phyloP scores from a whole-genome alignment of 1,284 basidiomycete genomes.

The Cystobasidiaceae sp. region DNA sequence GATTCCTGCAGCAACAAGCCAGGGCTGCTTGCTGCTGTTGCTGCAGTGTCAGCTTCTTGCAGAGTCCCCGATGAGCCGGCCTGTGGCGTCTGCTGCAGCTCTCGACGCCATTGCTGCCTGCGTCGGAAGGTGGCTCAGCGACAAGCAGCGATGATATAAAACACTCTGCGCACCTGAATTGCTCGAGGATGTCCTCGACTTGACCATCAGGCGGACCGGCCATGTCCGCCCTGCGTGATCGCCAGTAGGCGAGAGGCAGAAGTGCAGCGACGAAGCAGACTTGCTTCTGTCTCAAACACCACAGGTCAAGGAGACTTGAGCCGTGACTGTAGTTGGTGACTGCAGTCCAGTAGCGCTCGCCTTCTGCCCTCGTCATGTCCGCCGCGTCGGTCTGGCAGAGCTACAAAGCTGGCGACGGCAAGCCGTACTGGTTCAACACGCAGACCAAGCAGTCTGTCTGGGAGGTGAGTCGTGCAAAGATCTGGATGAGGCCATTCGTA shows the following conservation, averaged over 20 bases:
- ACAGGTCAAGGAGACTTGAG: too few relatives aligned
- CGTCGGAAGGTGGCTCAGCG: neutral
- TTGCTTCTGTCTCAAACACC: too few relatives aligned
- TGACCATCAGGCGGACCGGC: neutral
- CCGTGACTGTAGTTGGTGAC: too few relatives aligned
- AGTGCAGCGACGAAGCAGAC: neutral
- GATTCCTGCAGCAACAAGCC: neutral
- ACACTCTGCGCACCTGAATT: slow-evolving; percentile 2
- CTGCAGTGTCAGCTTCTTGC: neutral
- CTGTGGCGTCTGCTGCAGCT: neutral
- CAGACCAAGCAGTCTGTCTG: slow-evolving; percentile 49
- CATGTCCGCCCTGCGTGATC: neutral
- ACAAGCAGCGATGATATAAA: neutral
- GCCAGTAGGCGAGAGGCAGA: neutral
- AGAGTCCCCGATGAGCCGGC: neutral
- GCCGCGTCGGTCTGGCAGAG: slow-evolving; percentile 11
- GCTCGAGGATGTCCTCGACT: slow-evolving; percentile 10
- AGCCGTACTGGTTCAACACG: slow-evolving; percentile 86
- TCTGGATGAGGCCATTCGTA: neutral
- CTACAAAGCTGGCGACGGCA: slow-evolving; percentile 16
- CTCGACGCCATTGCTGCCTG: slow-evolving; percentile 18
- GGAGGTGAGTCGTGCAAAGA: slow-evolving; percentile 32
- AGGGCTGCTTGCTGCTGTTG: neutral
- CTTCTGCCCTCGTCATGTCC: too few relatives aligned
- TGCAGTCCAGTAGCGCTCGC: too few relatives aligned